Base-by-base conservation (phyloP, 2,329 filamentous ascomycete species). In the Arachnopeziza araneosa region DNA sequence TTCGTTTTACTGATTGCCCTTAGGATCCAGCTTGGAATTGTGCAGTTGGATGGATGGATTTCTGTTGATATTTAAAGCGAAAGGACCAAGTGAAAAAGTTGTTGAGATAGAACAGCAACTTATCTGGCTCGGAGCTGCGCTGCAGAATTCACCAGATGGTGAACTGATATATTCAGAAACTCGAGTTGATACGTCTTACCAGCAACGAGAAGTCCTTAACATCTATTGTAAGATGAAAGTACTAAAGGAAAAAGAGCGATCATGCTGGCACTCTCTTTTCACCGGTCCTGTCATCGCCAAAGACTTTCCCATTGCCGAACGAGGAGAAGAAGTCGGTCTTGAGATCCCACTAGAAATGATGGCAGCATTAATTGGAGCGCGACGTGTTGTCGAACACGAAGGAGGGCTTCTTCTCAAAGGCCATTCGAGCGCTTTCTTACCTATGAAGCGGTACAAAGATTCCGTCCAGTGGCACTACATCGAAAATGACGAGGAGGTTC, bases 401-500 rank as follows among this genome's bases (percentile, higher is more conserved):
- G 54, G 54, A 9, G 54, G 54, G 2, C 36, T 55, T 24, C 2
- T 55, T 22, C 23, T 55, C 17, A 55, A 55, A 36, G 52, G 52
- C n/a, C 23, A 21, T 3, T 54, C 55, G 8, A 22, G 49, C 21
- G 52, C 55, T 48, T 61, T 61, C 21, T 22, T 58, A n/a, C 59
- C 59, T 14, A 44, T 61, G 2, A 50, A 52, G 44, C 17, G 55
- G 1, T 49, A 14, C 17, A 52, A n/a, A 1, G 30, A 52, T 51
- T 61, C 55, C 4, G 50, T 61, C 6, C 55, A 54, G 24, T 61
- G 59, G 59, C 59, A 61, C 23, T 30, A 9, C 9, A 30, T 30
- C 26, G 5, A 30, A 5, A 52, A 52, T 52, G 32, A 58, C 1
- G 12, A 44, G 2, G 36, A 14, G 4, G 3, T 19, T 17, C 24